phyloP scores from a whole-genome alignment of 2,329 filamentous ascomycete species.

The Neonectria neomacrospora region DNA sequence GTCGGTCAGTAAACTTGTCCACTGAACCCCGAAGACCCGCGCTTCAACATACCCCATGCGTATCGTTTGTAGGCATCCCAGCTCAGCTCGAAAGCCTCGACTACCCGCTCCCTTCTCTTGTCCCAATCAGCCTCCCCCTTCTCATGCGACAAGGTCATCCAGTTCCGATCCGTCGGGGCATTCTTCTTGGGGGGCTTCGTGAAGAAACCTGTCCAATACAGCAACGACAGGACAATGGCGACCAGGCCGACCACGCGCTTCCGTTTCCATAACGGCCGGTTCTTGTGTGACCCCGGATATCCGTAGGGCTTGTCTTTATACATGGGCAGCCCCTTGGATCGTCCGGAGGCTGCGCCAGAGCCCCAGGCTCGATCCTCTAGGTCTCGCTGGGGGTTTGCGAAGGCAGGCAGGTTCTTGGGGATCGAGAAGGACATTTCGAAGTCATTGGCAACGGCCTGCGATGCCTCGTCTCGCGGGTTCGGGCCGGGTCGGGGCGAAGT shows the following conservation, averaged over 20 bases:
- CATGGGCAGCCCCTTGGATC: slow-evolving; percentile 74
- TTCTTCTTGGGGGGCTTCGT: slow-evolving; percentile 52
- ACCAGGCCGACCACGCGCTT: slow-evolving; percentile 68
- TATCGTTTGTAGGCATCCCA: slow-evolving; percentile 94
- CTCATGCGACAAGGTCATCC: slow-evolving; percentile 64
- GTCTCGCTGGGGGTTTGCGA: slow-evolving; percentile 71
- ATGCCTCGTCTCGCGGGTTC: slow-evolving; percentile 59
- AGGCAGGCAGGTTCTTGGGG: slow-evolving; percentile 76
- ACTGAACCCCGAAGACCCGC: neutral
- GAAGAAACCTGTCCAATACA: slow-evolving; percentile 79
- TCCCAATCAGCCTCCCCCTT: slow-evolving; percentile 74
- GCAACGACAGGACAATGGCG: slow-evolving; percentile 64
- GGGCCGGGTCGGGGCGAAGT: slow-evolving; percentile 58
- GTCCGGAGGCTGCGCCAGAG: slow-evolving; percentile 53
- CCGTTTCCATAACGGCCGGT: slow-evolving; percentile 69
- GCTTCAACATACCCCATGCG: slow-evolving; percentile 81
- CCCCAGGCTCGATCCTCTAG: slow-evolving; percentile 76
- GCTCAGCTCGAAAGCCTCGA: slow-evolving; percentile 88
- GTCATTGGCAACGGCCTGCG: slow-evolving; percentile 61
- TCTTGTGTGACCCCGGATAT: slow-evolving; percentile 68
- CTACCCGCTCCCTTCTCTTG: slow-evolving; percentile 80
- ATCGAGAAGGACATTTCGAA: slow-evolving; percentile 73
- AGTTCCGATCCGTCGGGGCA: slow-evolving; percentile 63
- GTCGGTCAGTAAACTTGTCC: slow-evolving; percentile 43
- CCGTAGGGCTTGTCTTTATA: slow-evolving; percentile 99